Conservation (phyloP, 257 asterid genomes). For the Verbascum thapsus region DNA sequence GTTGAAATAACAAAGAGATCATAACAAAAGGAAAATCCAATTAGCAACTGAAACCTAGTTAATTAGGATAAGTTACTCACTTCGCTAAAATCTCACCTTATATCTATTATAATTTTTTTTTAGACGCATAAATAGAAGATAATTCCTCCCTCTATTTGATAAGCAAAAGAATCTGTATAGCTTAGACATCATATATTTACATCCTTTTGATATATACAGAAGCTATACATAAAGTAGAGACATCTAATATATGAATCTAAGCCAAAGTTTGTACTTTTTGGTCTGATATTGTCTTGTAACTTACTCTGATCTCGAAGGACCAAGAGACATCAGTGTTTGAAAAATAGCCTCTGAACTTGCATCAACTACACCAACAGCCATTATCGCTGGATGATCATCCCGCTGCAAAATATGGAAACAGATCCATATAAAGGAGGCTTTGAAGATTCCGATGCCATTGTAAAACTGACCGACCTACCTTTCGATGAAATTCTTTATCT, state of each 20-base stretch:
- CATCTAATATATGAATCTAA: background rate
- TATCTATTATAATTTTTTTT: background rate
- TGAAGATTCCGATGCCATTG: conserved; percentile 17
- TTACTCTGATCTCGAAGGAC: conserved; percentile 97
- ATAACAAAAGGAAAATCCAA: background rate
- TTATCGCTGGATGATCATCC: conserved; percentile 94
- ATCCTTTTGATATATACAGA: conserved; percentile 8
- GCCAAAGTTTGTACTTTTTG: conserved; percentile 14
- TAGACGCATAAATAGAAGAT: conserved; percentile 12
- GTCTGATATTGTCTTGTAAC: conserved; percentile 34
- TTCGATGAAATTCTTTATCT: conserved; percentile 67
- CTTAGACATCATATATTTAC: conserved; percentile 7
- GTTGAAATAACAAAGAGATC: conserved; percentile 12
- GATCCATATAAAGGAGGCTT: conserved; percentile 18
- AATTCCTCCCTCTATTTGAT: conserved; percentile 20
- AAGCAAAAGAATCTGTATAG: conserved; percentile 16
- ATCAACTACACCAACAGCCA: conserved; percentile 96
- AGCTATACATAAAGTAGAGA: conserved; percentile 11
- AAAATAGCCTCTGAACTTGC: conserved; percentile 93
- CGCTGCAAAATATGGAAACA: conserved; percentile 46
- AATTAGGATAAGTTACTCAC: conserved; percentile 1
- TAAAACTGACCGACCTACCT: conserved; percentile 53
- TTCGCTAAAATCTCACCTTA: conserved; percentile 8
- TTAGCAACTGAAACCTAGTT: conserved; percentile 7
- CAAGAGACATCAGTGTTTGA: conserved; percentile 92